Conservation (phyloP, 1,284 basidiomycete species). For the Apiotrichum gracile region DNA sequence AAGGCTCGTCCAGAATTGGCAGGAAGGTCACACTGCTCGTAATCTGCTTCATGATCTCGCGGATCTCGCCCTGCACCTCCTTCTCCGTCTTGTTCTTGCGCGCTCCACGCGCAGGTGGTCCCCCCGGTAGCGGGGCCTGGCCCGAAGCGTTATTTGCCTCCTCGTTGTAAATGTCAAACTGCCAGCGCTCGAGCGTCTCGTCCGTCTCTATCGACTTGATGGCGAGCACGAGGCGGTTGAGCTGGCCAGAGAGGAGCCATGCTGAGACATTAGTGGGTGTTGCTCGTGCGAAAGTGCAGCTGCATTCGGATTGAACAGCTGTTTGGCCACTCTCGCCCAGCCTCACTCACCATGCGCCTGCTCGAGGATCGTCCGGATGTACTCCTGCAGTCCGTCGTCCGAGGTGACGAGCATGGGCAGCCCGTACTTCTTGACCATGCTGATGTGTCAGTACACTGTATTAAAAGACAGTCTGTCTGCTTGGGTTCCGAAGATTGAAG, state of each 20-base stretch:
- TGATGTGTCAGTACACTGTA: slow-evolving; percentile 43
- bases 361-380: slow-evolving; percentile 81
- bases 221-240: slow-evolving; percentile 87
- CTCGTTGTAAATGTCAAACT: slow-evolving; percentile 86
- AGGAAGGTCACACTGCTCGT: slow-evolving; percentile 93
- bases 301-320: not conserved
- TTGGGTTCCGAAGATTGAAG: too few species aligned
- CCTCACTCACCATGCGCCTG: slow-evolving; percentile 77
- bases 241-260: slow-evolving; percentile 84
- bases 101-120: slow-evolving; percentile 21
- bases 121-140: slow-evolving; percentile 2
- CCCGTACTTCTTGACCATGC: slow-evolving; percentile 98
- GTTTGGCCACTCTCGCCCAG: not conserved
- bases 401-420: slow-evolving; percentile 91
- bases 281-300: not conserved
- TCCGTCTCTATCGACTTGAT: slow-evolving; percentile 93
- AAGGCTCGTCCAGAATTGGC: slow-evolving; percentile 89
- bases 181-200: slow-evolving; percentile 92
- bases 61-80: slow-evolving; percentile 94
- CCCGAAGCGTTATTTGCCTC: slow-evolving; percentile 24
- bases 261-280: slow-evolving; percentile 50
- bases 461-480: too few species aligned
- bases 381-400: slow-evolving; percentile 85
- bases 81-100: slow-evolving; percentile 60
- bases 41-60: slow-evolving; percentile 97